A percentile compares a stretch with the other conserved stretches of the same genome.
These are phyloP conservation scores for Selenicereus undatus DNA, from an alignment of 148 eudicot genomes.

Conservation along the genomic window DNA sequence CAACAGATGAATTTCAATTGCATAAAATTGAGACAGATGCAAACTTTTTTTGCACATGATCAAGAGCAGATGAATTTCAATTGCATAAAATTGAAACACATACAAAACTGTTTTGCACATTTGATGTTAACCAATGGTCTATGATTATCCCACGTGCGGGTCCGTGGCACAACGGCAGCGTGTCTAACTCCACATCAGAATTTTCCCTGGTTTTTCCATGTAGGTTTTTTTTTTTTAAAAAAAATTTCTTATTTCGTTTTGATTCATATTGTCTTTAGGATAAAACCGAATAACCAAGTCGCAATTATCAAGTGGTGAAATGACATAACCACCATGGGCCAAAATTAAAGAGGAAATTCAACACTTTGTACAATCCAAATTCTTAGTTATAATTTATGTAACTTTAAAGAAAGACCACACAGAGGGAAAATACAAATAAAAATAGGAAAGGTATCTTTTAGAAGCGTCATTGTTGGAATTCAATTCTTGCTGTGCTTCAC, in stretches of 20 bases:
- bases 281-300: neutral
- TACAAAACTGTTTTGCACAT: neutral
- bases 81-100: neutral
- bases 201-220: neutral
- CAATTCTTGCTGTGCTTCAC: neutral
- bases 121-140: neutral
- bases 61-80: neutral
- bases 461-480: neutral
- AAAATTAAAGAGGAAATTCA: neutral
- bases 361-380: neutral
- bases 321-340: slow-evolving; percentile 20
- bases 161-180: too few species aligned
- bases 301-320: neutral
- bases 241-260: neutral
- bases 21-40: neutral
- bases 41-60: neutral
- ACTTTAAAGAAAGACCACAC: neutral
- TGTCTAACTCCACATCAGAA: too few species aligned
- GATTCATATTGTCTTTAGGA: slow-evolving; percentile 7
- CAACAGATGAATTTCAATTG: neutral
- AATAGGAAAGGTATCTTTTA: too few species aligned
- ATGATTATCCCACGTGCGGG: neutral
- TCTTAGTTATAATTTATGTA: neutral
- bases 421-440: neutral
- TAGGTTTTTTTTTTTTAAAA: neutral